phyloP scores from a whole-genome alignment of 2,329 filamentous ascomycete genomes.

The Colletotrichum paranaense region DNA sequence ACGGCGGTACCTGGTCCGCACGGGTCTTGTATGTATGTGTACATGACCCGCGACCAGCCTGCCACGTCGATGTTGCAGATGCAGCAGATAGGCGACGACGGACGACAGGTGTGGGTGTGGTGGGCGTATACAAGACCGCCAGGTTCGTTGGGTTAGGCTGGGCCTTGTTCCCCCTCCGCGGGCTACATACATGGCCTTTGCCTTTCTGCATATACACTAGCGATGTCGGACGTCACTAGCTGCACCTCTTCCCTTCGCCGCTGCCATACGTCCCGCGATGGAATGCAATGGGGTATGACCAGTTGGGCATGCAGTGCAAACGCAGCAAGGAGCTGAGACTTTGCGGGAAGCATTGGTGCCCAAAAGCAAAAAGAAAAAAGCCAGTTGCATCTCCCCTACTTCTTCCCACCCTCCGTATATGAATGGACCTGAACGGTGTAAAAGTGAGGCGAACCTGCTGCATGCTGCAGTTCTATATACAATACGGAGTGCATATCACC shows the following conservation, averaged over 20 bases:
- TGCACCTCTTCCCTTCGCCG: slow-evolving; percentile 7
- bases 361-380: slow-evolving; percentile 1
- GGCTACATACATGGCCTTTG: not conserved
- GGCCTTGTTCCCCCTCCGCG: not conserved
- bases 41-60: slow-evolving; percentile 14
- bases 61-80: slow-evolving; percentile 34
- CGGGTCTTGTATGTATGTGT: slow-evolving; percentile 20
- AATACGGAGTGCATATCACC: slow-evolving; percentile 15
- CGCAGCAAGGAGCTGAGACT: not conserved
- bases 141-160: slow-evolving; percentile 2
- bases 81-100: slow-evolving; percentile 29
- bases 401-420: not conserved
- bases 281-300: not conserved
- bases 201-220: slow-evolving; percentile 1
- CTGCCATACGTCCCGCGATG: slow-evolving; percentile 3
- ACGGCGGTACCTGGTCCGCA: slow-evolving; percentile 8
- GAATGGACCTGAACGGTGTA: not conserved
- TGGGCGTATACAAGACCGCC: slow-evolving; percentile 19
- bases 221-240: slow-evolving; percentile 35
- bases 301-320: not conserved
- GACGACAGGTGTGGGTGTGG: slow-evolving; percentile 5
- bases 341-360: slow-evolving; percentile 31
- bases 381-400: not conserved
- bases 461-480: slow-evolving; percentile 9
- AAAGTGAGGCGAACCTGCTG: slow-evolving; percentile 31